These are phyloP conservation scores for Penicillium janthinellum DNA, from an alignment of 2,329 filamentous ascomycete species.

Conservation along the genomic window DNA sequence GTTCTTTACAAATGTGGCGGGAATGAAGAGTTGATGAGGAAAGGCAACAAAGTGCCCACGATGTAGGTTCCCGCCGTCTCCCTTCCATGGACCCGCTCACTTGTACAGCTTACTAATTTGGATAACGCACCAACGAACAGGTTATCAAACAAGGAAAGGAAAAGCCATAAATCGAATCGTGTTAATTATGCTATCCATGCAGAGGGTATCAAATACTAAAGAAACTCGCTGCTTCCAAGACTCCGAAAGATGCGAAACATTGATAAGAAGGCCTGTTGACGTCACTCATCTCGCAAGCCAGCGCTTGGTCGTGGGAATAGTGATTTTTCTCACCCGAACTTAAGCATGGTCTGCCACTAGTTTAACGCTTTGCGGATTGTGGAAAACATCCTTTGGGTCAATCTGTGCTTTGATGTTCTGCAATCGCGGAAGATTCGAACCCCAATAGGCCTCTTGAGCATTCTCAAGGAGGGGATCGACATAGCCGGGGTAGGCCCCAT, in stretches of 20 bases:
- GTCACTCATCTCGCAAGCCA: neutral
- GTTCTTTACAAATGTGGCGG: too few relatives aligned
- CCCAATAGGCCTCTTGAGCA: slow-evolving; percentile 59
- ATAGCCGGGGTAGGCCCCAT: slow-evolving; percentile 65
- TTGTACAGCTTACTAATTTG: too few relatives aligned
- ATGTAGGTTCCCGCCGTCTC: too few relatives aligned
- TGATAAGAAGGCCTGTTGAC: neutral
- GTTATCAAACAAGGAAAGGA: too few relatives aligned
- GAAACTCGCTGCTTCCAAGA: neutral
- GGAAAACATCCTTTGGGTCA: slow-evolving; percentile 59
- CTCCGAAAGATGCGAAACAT: neutral
- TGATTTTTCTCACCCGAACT: too few relatives aligned
- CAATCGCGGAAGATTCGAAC: slow-evolving; percentile 52
- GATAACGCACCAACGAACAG: too few relatives aligned
- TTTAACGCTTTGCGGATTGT: slow-evolving; percentile 57
- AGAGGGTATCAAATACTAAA: neutral
- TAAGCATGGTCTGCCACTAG: neutral
- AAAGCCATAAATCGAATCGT: neutral
- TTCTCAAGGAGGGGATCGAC: slow-evolving; percentile 55
- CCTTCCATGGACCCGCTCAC: too few relatives aligned
- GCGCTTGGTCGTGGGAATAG: neutral
- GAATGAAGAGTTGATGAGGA: neutral
- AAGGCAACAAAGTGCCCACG: too few relatives aligned
- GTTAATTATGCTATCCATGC: neutral
- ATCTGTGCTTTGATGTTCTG: slow-evolving; percentile 54